These are phyloP conservation scores for Neonectria coccinea DNA, from an alignment of 2,329 filamentous ascomycete species.

Conservation along the genomic window DNA sequence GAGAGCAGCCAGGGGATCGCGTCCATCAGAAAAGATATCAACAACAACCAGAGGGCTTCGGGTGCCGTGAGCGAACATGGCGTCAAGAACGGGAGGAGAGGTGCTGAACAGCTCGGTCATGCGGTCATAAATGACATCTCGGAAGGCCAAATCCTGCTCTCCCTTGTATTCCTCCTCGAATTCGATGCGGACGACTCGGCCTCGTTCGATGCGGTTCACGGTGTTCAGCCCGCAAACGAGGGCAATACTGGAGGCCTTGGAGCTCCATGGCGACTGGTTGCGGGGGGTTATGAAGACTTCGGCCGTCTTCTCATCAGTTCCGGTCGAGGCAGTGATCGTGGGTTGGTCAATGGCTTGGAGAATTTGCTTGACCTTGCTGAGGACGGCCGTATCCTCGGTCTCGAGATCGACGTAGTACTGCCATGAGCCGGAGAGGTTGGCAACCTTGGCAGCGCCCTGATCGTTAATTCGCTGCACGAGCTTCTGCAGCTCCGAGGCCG, in stretches of 20 bases:
- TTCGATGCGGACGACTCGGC: conserved; percentile 78
- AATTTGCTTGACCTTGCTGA: conserved; percentile 61
- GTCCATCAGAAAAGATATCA: conserved; percentile 74
- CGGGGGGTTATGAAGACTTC: conserved; percentile 83
- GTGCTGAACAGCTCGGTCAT: conserved; percentile 90
- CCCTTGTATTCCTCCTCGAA: conserved; percentile 63
- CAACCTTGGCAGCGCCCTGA: conserved; percentile 58
- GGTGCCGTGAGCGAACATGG: conserved; percentile 81
- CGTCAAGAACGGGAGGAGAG: conserved; percentile 73
- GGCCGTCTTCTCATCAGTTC: conserved; percentile 58
- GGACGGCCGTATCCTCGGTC: conserved; percentile 47
- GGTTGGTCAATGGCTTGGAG: conserved; percentile 55
- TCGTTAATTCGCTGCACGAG: conserved; percentile 59
- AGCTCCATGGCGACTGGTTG: conserved; percentile 96
- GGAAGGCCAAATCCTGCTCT: conserved; percentile 64
- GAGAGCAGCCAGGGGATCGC: conserved; percentile 76
- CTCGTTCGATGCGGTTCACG: conserved; percentile 85
- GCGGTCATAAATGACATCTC: conserved; percentile 85
- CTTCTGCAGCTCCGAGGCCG: conserved; percentile 57
- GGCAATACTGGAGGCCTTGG: conserved; percentile 93
- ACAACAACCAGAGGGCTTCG: conserved; percentile 77
- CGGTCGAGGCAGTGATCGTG: conserved; percentile 43
- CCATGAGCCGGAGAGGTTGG: conserved; percentile 65
- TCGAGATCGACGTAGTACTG: conserved; percentile 76
- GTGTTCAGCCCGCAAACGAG: conserved; percentile 86